Percentiles rank a stretch among this genome's conserved stretches.
Conservation (phyloP, 768 basidiomycete species). For the Collybia mongolica region DNA sequence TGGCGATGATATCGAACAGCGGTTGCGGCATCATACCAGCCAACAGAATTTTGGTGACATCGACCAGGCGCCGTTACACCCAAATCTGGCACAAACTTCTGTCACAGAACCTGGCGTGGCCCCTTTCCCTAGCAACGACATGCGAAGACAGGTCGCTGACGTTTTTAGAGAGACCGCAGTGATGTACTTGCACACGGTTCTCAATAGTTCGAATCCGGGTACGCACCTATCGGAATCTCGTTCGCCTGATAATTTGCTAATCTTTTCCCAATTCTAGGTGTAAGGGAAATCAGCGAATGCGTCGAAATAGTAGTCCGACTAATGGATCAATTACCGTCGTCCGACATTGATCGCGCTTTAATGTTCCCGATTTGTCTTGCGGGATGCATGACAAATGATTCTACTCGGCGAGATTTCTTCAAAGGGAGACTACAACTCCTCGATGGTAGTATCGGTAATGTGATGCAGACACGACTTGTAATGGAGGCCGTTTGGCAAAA, state of each 20-base stretch:
- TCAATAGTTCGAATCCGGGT: constrained; percentile 73
- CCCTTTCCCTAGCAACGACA: constrained; percentile 40
- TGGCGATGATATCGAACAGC: constrained; percentile 71
- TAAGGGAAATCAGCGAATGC: constrained; percentile 65
- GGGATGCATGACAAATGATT: constrained; percentile 72
- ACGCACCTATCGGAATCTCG: constrained; percentile 20
- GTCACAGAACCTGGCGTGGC: constrained; percentile 26
- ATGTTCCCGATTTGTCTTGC: constrained; percentile 75
- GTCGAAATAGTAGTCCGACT: constrained; percentile 54
- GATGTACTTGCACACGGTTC: constrained; percentile 68
- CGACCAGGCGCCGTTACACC: constrained; percentile 35
- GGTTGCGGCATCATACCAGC: constrained; percentile 43
- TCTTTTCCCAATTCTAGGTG: constrained; percentile 43
- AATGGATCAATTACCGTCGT: constrained; percentile 52
- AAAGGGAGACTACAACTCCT: constrained; percentile 53
- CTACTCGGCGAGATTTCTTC: constrained; percentile 53
- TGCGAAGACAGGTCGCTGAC: constrained; percentile 44
- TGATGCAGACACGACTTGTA: constrained; percentile 53
- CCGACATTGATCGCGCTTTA: constrained; percentile 63
- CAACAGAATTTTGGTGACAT: constrained; percentile 29
- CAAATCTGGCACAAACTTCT: constrained; percentile 31
- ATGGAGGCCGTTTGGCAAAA: constrained; percentile 74
- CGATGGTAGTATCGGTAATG: constrained; percentile 60
- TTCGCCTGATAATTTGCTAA: constrained; percentile 3
- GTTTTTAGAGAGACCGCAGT: constrained; percentile 67